Evolutionary conservation across 306 rosid species (phyloP), one percentile per base, ranked within the genome.

Genomic region (Dryas drummondii): DNA sequence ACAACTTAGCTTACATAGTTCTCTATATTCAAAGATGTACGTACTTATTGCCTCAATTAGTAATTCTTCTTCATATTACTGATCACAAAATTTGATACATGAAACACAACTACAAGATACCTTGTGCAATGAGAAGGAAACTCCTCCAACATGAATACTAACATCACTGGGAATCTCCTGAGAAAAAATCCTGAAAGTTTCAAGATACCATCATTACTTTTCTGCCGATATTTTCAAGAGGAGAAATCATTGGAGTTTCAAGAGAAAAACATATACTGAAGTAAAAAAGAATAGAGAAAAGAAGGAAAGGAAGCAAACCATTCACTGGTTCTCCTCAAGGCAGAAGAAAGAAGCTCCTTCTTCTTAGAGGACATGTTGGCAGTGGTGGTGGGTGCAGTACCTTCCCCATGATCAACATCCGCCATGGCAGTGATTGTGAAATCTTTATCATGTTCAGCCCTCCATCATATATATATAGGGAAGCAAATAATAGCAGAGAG

Each of bases 121-220:
- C 99, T 92, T 96, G 41, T 96, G 99, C 70, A 96, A 83, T 45
- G 93, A 80, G 85, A 96, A 96, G 56, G 92, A 86, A 66, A 71
- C 87, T 74, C 83, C 99, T 80, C 92, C 97, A 82, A 88, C 87
- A 68, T 83, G 88, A 76, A 96, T 75, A 7, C 80, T 82, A 72
- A 96, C 83, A 85, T 96, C 98, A 53, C 97, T 90, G n/a, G 97
- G 98, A 86, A 96, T 90, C 86, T 92, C 99, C 78, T 90, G 96
- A 65, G 98, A 96, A 76, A 89, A 90, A 86, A 96, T 91, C 99
- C 99, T 96, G 87, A 47, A 80, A 81, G 63, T 76, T 83, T 74
- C 51, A 80, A 77, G 26, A 74, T 57, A 14, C n/a, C 7, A 19
- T 58, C 66, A 72, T 51, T 26, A 69, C 11, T 49, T 49, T 69